Conservation (phyloP, 345 rosid species). For the Gossypium anomalum region DNA sequence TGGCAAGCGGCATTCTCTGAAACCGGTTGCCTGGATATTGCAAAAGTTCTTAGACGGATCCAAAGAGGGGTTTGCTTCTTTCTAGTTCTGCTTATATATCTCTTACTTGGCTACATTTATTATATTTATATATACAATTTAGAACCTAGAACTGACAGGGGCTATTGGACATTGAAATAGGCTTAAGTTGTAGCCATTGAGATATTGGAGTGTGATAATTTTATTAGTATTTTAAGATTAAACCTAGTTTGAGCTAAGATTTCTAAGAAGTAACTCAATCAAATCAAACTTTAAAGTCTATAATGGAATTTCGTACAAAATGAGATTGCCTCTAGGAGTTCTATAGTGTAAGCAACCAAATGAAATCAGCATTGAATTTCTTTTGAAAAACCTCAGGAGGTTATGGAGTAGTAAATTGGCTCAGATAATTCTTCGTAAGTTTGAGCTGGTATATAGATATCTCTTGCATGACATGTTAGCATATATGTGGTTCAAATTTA, state of each 20-base stretch:
- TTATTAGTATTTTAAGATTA: not conserved
- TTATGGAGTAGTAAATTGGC: not conserved
- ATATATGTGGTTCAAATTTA: not conserved
- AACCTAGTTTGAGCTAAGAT: not conserved
- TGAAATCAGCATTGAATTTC: not conserved
- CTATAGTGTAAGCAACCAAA: not conserved
- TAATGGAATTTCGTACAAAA: not conserved
- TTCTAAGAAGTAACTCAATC: not conserved
- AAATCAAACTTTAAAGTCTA: not conserved
- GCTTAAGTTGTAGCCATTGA: not conserved
- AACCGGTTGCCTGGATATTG: constrained; percentile 85
- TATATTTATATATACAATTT: not conserved
- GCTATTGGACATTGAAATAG: not conserved
- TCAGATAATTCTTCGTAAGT: not conserved
- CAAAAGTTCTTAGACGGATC: constrained; percentile 76
- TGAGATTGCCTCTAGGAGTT: not conserved
- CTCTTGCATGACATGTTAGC: constrained; percentile 5
- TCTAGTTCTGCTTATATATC: not conserved
- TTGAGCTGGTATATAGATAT: not conserved
- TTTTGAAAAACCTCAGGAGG: not conserved
- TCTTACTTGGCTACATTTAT: constrained; percentile 4
- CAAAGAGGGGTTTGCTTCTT: constrained; percentile 71
- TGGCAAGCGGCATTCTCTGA: constrained; percentile 85
- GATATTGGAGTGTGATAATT: not conserved
- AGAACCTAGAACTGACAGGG: not conserved